These are phyloP conservation scores for Isoetes taiwanensis DNA, from an alignment of 75 land plant species.

Conservation along the genomic window DNA sequence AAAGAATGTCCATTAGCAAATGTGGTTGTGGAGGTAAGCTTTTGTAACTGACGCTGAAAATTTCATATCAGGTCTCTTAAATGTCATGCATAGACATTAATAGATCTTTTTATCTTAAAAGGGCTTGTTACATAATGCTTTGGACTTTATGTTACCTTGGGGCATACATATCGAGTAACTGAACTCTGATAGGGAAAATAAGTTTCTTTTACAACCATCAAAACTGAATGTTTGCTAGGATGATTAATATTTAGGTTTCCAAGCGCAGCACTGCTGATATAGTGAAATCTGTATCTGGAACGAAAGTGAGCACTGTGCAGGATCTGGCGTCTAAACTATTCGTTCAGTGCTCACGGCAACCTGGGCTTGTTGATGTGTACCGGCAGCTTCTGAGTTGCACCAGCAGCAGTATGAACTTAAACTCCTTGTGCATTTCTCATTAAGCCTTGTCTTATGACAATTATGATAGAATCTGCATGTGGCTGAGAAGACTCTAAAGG, in stretches of 20 bases:
- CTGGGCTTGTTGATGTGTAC: constrained; percentile 79
- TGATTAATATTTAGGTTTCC: constrained; percentile 43
- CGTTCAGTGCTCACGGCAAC: constrained; percentile 85
- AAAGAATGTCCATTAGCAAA: constrained; percentile 40
- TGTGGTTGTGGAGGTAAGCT: constrained; percentile 86
- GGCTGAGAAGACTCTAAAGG: too few relatives aligned
- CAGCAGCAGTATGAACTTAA: constrained; percentile 48
- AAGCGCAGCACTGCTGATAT: constrained; percentile 52
- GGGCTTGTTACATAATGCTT: too few relatives aligned
- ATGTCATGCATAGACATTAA: too few relatives aligned
- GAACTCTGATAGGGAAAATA: too few relatives aligned
- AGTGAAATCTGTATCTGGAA: constrained; percentile 56
- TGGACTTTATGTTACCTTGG: too few relatives aligned
- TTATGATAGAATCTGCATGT: background rate
- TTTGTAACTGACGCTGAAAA: too few relatives aligned
- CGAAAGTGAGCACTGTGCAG: constrained; percentile 70
- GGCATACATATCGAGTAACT: too few relatives aligned
- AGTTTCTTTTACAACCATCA: too few relatives aligned
- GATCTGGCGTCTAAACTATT: constrained; percentile 78
- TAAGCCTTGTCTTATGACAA: background rate
- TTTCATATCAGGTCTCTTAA: too few relatives aligned
- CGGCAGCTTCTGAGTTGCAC: constrained; percentile 62
- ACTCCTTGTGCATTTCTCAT: background rate
- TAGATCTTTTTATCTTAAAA: too few relatives aligned
- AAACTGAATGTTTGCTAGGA: too few relatives aligned